Conservation (phyloP, 2,329 filamentous ascomycete genomes). For the Calonectria naviculata region DNA sequence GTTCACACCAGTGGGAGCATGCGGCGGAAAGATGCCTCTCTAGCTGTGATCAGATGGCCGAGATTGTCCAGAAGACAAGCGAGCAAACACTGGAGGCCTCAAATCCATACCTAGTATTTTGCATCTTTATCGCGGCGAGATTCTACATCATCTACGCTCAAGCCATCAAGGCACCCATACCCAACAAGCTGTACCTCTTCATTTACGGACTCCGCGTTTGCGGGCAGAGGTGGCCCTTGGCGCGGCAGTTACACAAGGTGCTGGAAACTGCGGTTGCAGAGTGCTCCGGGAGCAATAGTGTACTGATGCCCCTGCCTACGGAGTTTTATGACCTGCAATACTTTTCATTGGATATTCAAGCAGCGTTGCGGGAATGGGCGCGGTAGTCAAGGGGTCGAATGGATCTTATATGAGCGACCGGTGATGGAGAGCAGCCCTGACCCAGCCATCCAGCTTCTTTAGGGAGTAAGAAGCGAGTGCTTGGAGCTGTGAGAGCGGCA, state of each 20-base stretch:
- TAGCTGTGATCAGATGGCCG: conserved; percentile 21
- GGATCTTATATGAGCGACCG: not conserved
- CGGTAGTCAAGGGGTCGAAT: not conserved
- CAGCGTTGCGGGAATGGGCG: conserved; percentile 1
- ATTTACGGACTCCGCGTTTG: conserved; percentile 18
- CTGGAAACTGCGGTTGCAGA: conserved; percentile 11
- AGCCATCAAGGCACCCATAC: not conserved
- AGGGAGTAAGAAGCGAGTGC: too few relatives aligned
- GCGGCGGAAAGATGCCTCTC: conserved; percentile 16
- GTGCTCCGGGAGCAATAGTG: not conserved
- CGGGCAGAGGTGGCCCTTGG: conserved; percentile 12
- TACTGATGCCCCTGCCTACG: not conserved
- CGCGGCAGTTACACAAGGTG: conserved; percentile 11
- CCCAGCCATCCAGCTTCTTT: too few relatives aligned
- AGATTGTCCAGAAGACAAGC: not conserved
- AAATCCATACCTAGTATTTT: conserved; percentile 14
- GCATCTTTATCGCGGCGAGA: conserved; percentile 12
- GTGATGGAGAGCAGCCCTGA: not conserved
- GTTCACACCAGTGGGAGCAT: not conserved
- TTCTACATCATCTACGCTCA: conserved; percentile 21
- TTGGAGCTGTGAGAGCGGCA: too few relatives aligned
- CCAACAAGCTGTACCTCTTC: conserved; percentile 18
- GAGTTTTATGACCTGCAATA: conserved; percentile 22
- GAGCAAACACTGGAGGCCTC: conserved; percentile 6
- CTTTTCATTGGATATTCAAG: conserved; percentile 18